Percentiles rank a stretch among this genome's conserved stretches.
Evolutionary conservation across 768 basidiomycete genomes (phyloP).

Genomic region (Mycena capillaripes): DNA sequence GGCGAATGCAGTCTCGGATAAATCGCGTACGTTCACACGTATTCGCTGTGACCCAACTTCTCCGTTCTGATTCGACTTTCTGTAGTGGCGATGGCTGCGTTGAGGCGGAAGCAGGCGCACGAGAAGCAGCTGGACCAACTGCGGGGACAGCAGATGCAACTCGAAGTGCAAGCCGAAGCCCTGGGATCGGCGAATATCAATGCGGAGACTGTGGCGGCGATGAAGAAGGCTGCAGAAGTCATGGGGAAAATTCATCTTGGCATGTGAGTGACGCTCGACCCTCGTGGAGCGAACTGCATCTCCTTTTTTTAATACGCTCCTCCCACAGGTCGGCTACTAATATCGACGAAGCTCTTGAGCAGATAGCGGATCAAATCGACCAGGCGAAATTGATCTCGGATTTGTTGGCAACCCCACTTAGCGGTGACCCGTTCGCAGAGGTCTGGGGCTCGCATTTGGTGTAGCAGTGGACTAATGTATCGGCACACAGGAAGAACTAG

Average conservation of each 20-base stretch:
- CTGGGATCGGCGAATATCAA: constrained; percentile 98
- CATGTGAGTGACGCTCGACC: constrained; percentile 70
- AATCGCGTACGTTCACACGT: constrained; percentile 89
- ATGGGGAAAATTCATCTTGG: constrained; percentile 91
- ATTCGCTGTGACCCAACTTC: constrained; percentile 50
- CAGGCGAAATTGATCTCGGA: constrained; percentile 93
- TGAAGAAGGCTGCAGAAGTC: constrained; percentile 95
- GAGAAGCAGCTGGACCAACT: constrained; percentile 91
- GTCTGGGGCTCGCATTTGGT: constrained; percentile 36
- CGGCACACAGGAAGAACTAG: constrained; percentile 75
- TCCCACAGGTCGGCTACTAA: constrained; percentile 79
- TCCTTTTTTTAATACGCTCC: not conserved
- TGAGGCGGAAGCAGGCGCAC: constrained; percentile 93
- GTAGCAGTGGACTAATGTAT: constrained; percentile 17
- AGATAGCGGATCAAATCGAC: constrained; percentile 90
- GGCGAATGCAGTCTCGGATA: constrained; percentile 94
- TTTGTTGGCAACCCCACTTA: constrained; percentile 80
- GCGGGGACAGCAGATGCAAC: constrained; percentile 87
- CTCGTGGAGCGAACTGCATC: not conserved
- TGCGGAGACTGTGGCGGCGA: constrained; percentile 95
- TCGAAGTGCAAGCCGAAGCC: constrained; percentile 97
- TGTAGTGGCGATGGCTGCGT: constrained; percentile 85
- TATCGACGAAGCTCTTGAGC: constrained; percentile 90
- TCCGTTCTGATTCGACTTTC: constrained; percentile 8
- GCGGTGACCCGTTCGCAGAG: constrained; percentile 81